Evolutionary conservation across 148 eudicot genomes (phyloP).

Genomic region (Simmondsia chinensis): DNA sequence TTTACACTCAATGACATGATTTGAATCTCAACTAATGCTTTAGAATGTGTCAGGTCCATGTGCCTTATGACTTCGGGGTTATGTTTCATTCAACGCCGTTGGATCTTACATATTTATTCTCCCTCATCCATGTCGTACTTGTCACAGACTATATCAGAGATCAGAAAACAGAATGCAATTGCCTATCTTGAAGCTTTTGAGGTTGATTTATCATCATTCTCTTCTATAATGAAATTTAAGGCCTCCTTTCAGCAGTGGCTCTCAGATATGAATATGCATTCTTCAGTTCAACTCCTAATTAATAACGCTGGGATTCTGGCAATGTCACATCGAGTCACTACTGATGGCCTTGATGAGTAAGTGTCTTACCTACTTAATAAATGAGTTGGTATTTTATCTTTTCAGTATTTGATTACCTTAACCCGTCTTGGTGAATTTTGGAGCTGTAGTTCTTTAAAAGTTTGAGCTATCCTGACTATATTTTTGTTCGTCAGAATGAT

Average conservation of each 20-base stretch:
- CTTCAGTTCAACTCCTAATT: conserved; percentile 77
- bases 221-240: conserved; percentile 65
- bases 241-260: conserved; percentile 63
- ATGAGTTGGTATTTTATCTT: neutral
- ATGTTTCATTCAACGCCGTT: too few relatives aligned
- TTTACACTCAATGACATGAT: too few relatives aligned
- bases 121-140: conserved; percentile 3
- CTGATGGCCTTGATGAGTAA: conserved; percentile 76
- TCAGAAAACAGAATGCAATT: conserved; percentile 29
- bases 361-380: neutral
- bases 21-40: too few relatives aligned
- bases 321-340: conserved; percentile 50
- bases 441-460: too few relatives aligned
- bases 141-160: conserved; percentile 49
- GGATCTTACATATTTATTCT: too few relatives aligned
- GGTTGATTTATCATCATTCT: conserved; percentile 66
- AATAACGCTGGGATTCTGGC: conserved; percentile 94
- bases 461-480: too few relatives aligned
- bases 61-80: too few relatives aligned
- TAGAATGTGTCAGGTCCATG: too few relatives aligned
- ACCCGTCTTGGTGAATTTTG: too few relatives aligned
- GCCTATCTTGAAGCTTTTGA: conserved; percentile 66
- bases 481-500: conserved; percentile 53
- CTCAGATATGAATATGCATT: conserved; percentile 52
- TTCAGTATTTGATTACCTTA: neutral